phyloP scores from a whole-genome alignment of 768 basidiomycete species.

The Melanogaster broomeanus region DNA sequence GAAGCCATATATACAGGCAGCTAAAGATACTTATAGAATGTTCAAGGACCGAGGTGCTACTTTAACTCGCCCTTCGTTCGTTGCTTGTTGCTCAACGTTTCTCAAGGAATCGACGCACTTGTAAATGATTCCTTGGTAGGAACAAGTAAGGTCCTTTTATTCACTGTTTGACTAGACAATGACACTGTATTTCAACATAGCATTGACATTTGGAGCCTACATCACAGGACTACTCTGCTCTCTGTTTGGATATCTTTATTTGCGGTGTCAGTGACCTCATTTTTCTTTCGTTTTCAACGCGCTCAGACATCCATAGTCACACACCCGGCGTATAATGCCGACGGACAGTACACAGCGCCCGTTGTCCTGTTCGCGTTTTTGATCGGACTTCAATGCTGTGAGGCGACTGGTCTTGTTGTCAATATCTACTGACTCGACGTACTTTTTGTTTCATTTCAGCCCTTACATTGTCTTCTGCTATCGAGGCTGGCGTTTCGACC shows the following conservation, averaged over 20 bases:
- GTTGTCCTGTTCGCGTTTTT: constrained; percentile 79
- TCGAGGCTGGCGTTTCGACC: constrained; percentile 87
- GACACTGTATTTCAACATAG: constrained; percentile 30
- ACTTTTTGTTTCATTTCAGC: constrained; percentile 42
- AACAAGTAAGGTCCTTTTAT: constrained; percentile 55
- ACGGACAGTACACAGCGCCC: constrained; percentile 78
- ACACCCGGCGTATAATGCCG: constrained; percentile 68
- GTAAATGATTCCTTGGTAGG: constrained; percentile 83
- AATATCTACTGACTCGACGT: constrained; percentile 1
- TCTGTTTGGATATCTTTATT: constrained; percentile 76
- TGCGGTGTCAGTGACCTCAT: constrained; percentile 56
- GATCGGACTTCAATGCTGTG: constrained; percentile 75
- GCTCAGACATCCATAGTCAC: constrained; percentile 48
- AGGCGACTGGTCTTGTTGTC: constrained; percentile 24
- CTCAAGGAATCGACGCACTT: constrained; percentile 64
- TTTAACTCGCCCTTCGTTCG: background rate
- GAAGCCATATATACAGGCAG: constrained; percentile 77
- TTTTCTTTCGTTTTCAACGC: background rate
- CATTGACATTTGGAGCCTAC: constrained; percentile 82
- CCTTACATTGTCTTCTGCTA: constrained; percentile 67
- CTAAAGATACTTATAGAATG: constrained; percentile 81
- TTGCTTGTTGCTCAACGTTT: background rate
- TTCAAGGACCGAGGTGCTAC: constrained; percentile 65
- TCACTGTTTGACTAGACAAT: background rate
- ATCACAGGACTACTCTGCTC: constrained; percentile 71